These are phyloP conservation scores for Apiospora pterosperma DNA, from an alignment of 2,329 filamentous ascomycete genomes.

Conservation along the genomic window DNA sequence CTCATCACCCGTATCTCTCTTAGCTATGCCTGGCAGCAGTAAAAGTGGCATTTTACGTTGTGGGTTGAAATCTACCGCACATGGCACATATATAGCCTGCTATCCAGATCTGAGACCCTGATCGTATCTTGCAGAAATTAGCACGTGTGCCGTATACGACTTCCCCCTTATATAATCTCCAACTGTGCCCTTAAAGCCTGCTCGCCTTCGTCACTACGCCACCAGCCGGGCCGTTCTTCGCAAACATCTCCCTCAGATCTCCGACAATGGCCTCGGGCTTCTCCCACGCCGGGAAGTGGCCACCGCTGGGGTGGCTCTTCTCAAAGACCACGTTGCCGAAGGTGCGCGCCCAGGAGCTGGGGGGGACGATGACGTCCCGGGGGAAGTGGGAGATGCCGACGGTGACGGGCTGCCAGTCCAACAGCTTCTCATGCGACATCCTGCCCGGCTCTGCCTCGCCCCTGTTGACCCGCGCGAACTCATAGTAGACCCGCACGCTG, in stretches of 20 bases:
- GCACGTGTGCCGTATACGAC: too few relatives aligned
- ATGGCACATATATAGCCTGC: too few relatives aligned
- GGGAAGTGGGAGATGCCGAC: slow-evolving; percentile 48
- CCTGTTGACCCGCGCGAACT: slow-evolving; percentile 45
- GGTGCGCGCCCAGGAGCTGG: slow-evolving; percentile 45
- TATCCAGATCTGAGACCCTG: too few relatives aligned
- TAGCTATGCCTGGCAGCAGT: too few relatives aligned
- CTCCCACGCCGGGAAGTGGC: slow-evolving; percentile 50
- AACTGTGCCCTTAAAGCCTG: background rate
- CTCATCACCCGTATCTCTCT: too few relatives aligned
- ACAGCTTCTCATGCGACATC: slow-evolving; percentile 43
- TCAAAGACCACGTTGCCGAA: slow-evolving; percentile 50
- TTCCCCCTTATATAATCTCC: background rate
- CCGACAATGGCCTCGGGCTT: slow-evolving; percentile 38
- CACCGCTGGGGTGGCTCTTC: slow-evolving; percentile 35
- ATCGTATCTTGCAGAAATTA: background rate
- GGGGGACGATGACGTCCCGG: slow-evolving; percentile 44
- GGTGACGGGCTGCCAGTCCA: slow-evolving; percentile 33
- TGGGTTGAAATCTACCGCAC: too few relatives aligned
- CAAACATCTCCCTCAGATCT: slow-evolving; percentile 48
- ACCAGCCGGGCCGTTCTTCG: slow-evolving; percentile 31
- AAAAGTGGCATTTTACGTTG: too few relatives aligned
- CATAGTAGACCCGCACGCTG: slow-evolving; percentile 68
- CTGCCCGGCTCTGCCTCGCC: slow-evolving; percentile 37
- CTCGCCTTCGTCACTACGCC: background rate